Evolutionary conservation across 1,139 yeast genomes (phyloP).

Genomic region (Candida gigantensis): DNA sequence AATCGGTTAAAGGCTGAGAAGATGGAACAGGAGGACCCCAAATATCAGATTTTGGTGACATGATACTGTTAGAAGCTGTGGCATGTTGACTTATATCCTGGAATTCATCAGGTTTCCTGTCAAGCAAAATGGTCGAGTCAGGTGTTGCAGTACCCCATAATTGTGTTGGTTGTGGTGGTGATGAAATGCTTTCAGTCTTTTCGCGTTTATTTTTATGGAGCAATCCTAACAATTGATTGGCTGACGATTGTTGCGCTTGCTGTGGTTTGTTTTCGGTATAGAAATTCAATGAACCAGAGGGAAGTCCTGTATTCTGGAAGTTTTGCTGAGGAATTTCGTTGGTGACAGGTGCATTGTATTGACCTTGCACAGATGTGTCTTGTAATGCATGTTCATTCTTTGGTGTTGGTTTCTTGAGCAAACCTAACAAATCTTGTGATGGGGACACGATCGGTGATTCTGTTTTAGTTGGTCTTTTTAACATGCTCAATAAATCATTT

Average conservation of each 20-base stretch:
- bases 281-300: too few relatives aligned
- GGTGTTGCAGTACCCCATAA: slow-evolving; percentile 5
- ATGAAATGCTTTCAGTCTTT: slow-evolving; percentile 1
- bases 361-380: too few relatives aligned
- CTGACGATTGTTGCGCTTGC: slow-evolving; percentile 8
- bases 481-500: slow-evolving; percentile 9
- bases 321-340: too few relatives aligned
- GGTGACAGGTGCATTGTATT: too few relatives aligned
- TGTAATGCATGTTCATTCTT: not conserved
- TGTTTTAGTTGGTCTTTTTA: slow-evolving; percentile 4
- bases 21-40: slow-evolving; percentile 3
- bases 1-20: too few relatives aligned
- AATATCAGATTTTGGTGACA: slow-evolving; percentile 6
- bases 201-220: slow-evolving; percentile 16
- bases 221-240: slow-evolving; percentile 22
- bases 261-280: slow-evolving; percentile 2
- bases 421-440: slow-evolving; percentile 22
- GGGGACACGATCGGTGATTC: slow-evolving; percentile 7
- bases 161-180: slow-evolving; percentile 4
- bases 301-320: too few relatives aligned
- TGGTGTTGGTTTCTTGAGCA: slow-evolving; percentile 15
- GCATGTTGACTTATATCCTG: too few relatives aligned
- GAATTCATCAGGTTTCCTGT: too few relatives aligned
- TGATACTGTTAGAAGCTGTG: not conserved
- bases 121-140: too few relatives aligned